Evolutionary conservation across 1,284 basidiomycete species (phyloP).

Genomic region (Austroboletus niveus): DNA sequence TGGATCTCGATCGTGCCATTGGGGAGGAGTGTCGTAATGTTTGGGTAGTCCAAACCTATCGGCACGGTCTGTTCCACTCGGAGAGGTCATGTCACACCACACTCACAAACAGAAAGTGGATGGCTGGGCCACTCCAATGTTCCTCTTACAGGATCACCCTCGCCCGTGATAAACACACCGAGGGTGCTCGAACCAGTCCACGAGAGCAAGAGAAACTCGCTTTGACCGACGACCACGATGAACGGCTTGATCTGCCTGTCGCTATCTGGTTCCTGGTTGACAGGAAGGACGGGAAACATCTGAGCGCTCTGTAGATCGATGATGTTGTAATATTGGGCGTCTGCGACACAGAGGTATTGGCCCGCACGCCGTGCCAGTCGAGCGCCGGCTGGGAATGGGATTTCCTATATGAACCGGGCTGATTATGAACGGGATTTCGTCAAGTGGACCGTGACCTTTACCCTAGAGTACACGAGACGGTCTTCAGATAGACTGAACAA

Average conservation of each 20-base stretch:
- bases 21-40: constrained; percentile 74
- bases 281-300: constrained; percentile 70
- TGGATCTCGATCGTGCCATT: constrained; percentile 82
- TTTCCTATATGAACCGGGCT: constrained; percentile 55
- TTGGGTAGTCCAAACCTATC: constrained; percentile 78
- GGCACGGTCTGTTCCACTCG: constrained; percentile 1
- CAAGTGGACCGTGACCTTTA: constrained; percentile 13
- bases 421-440: constrained; percentile 42
- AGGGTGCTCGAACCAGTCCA: constrained; percentile 76
- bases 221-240: constrained; percentile 70
- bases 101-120: constrained; percentile 75
- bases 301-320: constrained; percentile 72
- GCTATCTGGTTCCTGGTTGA: constrained; percentile 61
- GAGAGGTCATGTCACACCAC: not conserved
- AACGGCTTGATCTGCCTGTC: constrained; percentile 57
- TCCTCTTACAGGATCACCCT: constrained; percentile 85
- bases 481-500: constrained; percentile 52
- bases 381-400: constrained; percentile 69
- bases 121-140: constrained; percentile 83
- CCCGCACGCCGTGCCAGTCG: constrained; percentile 65
- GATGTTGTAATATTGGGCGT: constrained; percentile 70
- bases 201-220: constrained; percentile 79
- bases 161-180: constrained; percentile 80
- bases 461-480: constrained; percentile 30
- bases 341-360: constrained; percentile 71